phyloP scores from a whole-genome alignment of 2,329 filamentous ascomycete genomes.

The Xylariaceae sp. region DNA sequence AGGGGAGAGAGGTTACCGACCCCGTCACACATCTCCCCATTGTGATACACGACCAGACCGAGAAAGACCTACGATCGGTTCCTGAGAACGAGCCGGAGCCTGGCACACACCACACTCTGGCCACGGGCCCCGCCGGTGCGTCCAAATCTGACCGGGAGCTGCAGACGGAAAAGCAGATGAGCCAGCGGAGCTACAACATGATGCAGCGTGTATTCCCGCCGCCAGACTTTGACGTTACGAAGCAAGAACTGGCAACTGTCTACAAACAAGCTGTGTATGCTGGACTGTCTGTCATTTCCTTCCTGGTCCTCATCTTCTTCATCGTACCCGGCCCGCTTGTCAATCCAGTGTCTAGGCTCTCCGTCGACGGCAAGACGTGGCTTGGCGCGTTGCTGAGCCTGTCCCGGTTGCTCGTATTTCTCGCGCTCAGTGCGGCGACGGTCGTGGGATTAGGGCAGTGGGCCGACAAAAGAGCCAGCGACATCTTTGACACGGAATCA shows the following conservation, averaged over 20 bases:
- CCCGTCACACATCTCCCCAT: slow-evolving; percentile 67
- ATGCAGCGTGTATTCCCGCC: slow-evolving; percentile 43
- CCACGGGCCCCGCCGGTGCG: slow-evolving; percentile 34
- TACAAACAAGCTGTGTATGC: slow-evolving; percentile 34
- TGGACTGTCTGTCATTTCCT: slow-evolving; percentile 31
- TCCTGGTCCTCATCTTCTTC: slow-evolving; percentile 24
- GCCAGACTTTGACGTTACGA: slow-evolving; percentile 41
- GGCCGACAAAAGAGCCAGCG: slow-evolving; percentile 55
- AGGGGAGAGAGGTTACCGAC: slow-evolving; percentile 62
- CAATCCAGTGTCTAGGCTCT: slow-evolving; percentile 6
- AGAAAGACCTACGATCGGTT: slow-evolving; percentile 48
- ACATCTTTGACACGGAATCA: slow-evolving; percentile 62
- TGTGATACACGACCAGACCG: slow-evolving; percentile 62
- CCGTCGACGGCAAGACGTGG: slow-evolving; percentile 3
- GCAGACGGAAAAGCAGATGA: slow-evolving; percentile 29
- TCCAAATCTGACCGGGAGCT: slow-evolving; percentile 38
- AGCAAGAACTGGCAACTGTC: slow-evolving; percentile 27
- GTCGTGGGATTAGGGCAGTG: slow-evolving; percentile 50
- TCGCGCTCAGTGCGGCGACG: slow-evolving; percentile 25
- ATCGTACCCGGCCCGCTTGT: slow-evolving; percentile 21
- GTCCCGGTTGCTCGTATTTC: slow-evolving; percentile 22
- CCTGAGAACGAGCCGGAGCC: slow-evolving; percentile 33
- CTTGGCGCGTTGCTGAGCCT: slow-evolving; percentile 18
- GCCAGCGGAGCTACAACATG: slow-evolving; percentile 36
- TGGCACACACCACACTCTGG: slow-evolving; percentile 33